A percentile compares a stretch with the other conserved stretches of the same genome.
These are phyloP conservation scores for Dryadomyces quercivorus DNA, from an alignment of 2,329 filamentous ascomycete genomes.

Conservation along the genomic window DNA sequence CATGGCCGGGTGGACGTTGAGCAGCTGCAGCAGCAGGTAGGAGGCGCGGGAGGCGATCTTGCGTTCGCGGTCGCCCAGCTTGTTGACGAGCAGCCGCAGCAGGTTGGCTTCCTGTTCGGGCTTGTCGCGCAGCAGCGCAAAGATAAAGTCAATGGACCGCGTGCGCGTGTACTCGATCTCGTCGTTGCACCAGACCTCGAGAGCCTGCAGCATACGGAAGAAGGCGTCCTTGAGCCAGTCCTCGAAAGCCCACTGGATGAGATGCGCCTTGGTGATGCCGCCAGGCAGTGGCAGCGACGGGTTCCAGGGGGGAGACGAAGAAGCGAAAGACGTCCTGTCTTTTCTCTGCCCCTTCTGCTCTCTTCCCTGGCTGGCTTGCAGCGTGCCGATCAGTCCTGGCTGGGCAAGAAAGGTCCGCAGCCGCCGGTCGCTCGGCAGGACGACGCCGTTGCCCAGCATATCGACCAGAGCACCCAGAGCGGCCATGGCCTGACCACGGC, in stretches of 20 bases:
- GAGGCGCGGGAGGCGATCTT: conserved; percentile 93
- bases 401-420: conserved; percentile 70
- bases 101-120: conserved; percentile 95
- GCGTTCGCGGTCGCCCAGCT: conserved; percentile 86
- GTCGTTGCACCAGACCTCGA: conserved; percentile 89
- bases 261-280: conserved; percentile 59
- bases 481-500: conserved; percentile 80
- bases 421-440: conserved; percentile 73
- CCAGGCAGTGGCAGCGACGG: conserved; percentile 59
- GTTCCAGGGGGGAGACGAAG: conserved; percentile 50
- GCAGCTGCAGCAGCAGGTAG: conserved; percentile 82
- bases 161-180: conserved; percentile 90
- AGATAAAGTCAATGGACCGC: conserved; percentile 81
- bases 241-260: conserved; percentile 85
- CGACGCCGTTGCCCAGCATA: conserved; percentile 76
- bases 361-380: conserved; percentile 32
- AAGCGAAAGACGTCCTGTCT: conserved; percentile 17
- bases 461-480: conserved; percentile 91
- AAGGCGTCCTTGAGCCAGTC: conserved; percentile 92
- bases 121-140: conserved; percentile 83
- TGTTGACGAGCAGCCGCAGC: conserved; percentile 83
- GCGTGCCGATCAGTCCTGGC: conserved; percentile 57
- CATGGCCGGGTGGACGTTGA: conserved; percentile 86
- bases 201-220: conserved; percentile 82
- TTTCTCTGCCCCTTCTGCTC: not conserved